Evolutionary conservation across 495 filamentous ascomycete species (phyloP), one percentile per base, ranked within the genome.

Genomic region (Lasiosphaeria hispida): DNA sequence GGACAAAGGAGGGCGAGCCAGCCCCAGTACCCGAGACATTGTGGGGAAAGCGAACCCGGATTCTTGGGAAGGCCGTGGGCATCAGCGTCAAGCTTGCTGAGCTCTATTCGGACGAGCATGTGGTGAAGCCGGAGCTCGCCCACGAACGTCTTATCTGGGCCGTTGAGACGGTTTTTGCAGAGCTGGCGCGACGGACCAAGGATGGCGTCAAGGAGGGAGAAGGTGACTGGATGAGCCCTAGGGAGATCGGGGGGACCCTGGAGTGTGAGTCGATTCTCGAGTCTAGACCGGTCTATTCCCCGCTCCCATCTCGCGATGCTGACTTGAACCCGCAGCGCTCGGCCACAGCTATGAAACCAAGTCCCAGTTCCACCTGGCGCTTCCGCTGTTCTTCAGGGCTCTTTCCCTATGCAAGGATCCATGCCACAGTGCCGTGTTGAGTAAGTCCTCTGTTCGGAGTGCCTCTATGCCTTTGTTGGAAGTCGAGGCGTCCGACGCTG

Each of bases 321-420:
- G 61, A 66, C 65, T 35, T 53, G 55, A 39, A 52, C 10, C 34
- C 33, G 54, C 61, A 85, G 88, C 87, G 4, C 79, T 97, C 19
- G 93, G 81, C 15, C 75, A 82, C 30, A 83, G 83, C 60, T 97
- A 96, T 72, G 81, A 84, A 57, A 73, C 75, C 43, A 84, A 83
- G 63, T 76, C 85, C 49, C 81, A 86, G 57, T 81, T 87, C 60
- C 88, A 90, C 56, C 84, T 96, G 7, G 88, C 94, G 13, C 80
- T 90, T 30, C 92, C 93, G n/a, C 76, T 97, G 37, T 96, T 89
- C 68, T 80, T 97, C 60, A 92, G 92, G 60, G 88, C 92, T 2
- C 74, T 96, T 40, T 75, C 84, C 33, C 66, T 93, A 19, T 95
- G 90, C 65, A 84, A 88, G 3, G 67, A 75, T n/a, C 79, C 71